phyloP scores from a whole-genome alignment of 2,329 filamentous ascomycete species.

The Ceratocystis eucalypticola region DNA sequence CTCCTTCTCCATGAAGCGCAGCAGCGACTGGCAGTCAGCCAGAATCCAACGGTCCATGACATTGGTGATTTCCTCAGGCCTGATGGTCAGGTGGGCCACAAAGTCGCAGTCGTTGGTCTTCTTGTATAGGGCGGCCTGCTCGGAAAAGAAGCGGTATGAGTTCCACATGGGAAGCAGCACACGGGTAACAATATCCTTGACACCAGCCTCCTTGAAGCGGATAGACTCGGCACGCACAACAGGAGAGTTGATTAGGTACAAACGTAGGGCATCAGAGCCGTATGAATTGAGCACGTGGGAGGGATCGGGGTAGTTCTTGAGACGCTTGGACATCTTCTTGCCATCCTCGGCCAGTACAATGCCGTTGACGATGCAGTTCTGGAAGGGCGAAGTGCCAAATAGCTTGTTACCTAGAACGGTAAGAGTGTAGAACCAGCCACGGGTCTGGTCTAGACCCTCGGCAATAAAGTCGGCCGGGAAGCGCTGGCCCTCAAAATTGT shows the following conservation, averaged over 20 bases:
- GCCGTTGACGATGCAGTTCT: slow-evolving; percentile 24
- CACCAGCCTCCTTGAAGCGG: slow-evolving; percentile 23
- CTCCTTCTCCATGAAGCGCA: slow-evolving; percentile 84
- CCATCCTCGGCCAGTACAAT: slow-evolving; percentile 24
- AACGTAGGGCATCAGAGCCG: slow-evolving; percentile 23
- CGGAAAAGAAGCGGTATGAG: slow-evolving; percentile 24
- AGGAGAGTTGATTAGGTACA: slow-evolving; percentile 25
- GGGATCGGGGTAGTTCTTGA: slow-evolving; percentile 24
- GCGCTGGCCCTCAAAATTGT: slow-evolving; percentile 21
- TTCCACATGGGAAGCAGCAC: slow-evolving; percentile 25
- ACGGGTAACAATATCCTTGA: slow-evolving; percentile 23
- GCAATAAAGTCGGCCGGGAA: slow-evolving; percentile 25
- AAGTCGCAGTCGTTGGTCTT: slow-evolving; percentile 22
- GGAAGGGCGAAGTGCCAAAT: slow-evolving; percentile 23
- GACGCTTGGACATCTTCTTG: slow-evolving; percentile 25
- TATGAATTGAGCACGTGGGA: slow-evolving; percentile 21
- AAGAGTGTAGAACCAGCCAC: slow-evolving; percentile 25
- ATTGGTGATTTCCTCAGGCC: slow-evolving; percentile 21
- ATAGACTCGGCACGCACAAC: slow-evolving; percentile 24
- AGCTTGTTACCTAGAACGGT: slow-evolving; percentile 23
- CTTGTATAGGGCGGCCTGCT: slow-evolving; percentile 22
- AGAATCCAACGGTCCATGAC: slow-evolving; percentile 96
- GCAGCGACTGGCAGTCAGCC: slow-evolving; percentile 77
- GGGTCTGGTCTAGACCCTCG: slow-evolving; percentile 24
- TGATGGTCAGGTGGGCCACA: slow-evolving; percentile 19